phyloP scores from a whole-genome alignment of 2,329 filamentous ascomycete genomes.

The Phoma herbarum region DNA sequence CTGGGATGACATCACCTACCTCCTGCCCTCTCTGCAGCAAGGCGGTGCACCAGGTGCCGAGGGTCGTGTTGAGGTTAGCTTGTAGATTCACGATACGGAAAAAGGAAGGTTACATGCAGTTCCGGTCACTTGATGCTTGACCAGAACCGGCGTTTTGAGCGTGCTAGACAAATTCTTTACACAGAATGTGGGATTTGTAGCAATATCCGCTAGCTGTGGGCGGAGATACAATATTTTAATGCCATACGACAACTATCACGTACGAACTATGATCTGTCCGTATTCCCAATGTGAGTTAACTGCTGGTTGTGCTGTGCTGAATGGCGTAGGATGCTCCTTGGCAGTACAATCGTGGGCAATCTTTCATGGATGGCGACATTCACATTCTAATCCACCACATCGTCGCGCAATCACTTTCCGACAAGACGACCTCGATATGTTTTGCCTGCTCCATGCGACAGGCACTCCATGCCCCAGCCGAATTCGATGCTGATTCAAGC shows the following conservation, averaged over 20 bases:
- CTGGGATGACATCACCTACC: constrained; percentile 70
- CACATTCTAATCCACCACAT: background rate
- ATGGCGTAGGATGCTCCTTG: background rate
- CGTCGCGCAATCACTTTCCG: background rate
- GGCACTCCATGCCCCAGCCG: too few species aligned
- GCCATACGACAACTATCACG: constrained; percentile 32
- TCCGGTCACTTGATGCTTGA: constrained; percentile 36
- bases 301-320: background rate
- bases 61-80: constrained; percentile 54
- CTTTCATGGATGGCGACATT: background rate
- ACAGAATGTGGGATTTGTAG: constrained; percentile 40
- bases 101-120: constrained; percentile 40
- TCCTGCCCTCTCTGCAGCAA: constrained; percentile 49
- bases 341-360: background rate
- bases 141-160: constrained; percentile 43
- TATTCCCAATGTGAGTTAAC: background rate
- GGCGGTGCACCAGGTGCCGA: constrained; percentile 52
- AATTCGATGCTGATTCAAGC: background rate
- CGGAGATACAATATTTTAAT: constrained; percentile 45
- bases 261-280: background rate
- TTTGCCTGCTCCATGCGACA: background rate
- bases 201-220: constrained; percentile 43
- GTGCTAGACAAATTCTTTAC: constrained; percentile 41
- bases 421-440: background rate
- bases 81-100: constrained; percentile 44